A percentile compares a stretch with the other conserved stretches of the same genome.
phyloP scores from a whole-genome alignment of 73 alveolate species.

The Tetrahymena malaccensis region DNA sequence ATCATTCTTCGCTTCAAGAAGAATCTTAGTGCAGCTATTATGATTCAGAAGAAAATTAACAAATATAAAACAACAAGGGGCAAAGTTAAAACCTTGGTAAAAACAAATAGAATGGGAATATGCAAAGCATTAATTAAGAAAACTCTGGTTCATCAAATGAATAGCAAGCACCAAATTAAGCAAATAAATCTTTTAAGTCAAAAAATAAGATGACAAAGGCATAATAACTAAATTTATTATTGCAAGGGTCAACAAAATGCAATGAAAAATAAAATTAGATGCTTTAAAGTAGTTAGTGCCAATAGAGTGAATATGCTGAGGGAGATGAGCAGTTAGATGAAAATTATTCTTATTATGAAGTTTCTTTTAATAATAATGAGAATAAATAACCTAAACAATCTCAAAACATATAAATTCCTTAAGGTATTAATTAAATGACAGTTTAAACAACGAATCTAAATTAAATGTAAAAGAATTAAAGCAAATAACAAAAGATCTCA shows the following conservation, averaged over 20 bases:
- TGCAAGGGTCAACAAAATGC: not conserved
- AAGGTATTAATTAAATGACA: too few relatives aligned
- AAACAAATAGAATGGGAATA: not conserved
- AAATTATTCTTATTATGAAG: not conserved
- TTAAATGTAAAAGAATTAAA: not conserved
- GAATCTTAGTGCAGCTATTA: not conserved
- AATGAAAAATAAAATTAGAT: not conserved
- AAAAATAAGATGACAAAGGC: not conserved
- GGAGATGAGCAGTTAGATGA: not conserved
- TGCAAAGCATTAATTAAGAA: not conserved
- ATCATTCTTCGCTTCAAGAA: not conserved
- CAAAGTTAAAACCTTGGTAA: not conserved
- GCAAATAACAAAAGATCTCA: not conserved
- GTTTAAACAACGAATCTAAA: not conserved
- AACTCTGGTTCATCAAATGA: not conserved
- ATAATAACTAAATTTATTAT: not conserved
- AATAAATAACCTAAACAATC: not conserved
- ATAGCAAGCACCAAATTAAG: not conserved
- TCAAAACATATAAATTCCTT: too few relatives aligned
- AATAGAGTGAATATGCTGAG: not conserved
- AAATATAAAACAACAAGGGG: not conserved
- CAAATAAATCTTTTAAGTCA: not conserved
- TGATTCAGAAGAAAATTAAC: not conserved
- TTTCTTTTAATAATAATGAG: not conserved
- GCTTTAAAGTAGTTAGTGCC: not conserved